Base-by-base conservation (phyloP, 2,329 filamentous ascomycete genomes). In the Microthyrium microscopicum region DNA sequence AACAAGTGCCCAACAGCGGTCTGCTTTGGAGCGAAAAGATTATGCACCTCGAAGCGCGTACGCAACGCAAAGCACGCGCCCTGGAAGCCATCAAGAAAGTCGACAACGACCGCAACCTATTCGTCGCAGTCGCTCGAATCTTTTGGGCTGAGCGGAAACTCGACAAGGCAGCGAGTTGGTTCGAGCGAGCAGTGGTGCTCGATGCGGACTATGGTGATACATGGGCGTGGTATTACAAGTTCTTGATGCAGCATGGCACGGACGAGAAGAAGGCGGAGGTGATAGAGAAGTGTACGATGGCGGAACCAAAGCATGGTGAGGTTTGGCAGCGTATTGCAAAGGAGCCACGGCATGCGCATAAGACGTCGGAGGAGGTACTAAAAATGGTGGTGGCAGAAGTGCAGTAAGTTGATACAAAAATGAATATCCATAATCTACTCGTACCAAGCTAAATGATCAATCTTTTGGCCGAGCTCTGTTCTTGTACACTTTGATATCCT, bases 161-260 rank as follows among this genome's bases (percentile, higher is more conserved):
- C 17, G 89, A 95, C 44, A 93, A 94, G 55, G 87, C 89, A 3
- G 79, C 85, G 55, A 85, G 73, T 42, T 98, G 89, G 89, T 98
- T 98, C 54, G 84, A 94, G 57, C 93, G 92, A 57, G 89, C 89
- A 1, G 74, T 94, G 36, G 66, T 93, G 34, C 62, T 89, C 9
- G 84, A 98, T 48, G 73, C 77, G 22, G 85, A 95, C 52, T 61
- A 73, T 32, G 89, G 89, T 32, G 91, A 98, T 59, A 80, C 75
- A 8, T 98, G 91, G 91, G 87, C 84, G 15, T 98, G 87, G 87
- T 98, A 94, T 55, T 89, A 84, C 55, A 85, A 87, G 54, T 98
- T 95, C 53, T 51, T 95, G 42, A 53, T 74, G 44, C 82, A 94
- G 62, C 85, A 98, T 57, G 91, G 89, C 7, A 94, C 84, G 4